A percentile compares a stretch with the other conserved stretches of the same genome.
Evolutionary conservation across 2,329 filamentous ascomycete species (phyloP).

Genomic region (Colletotrichum sp.): DNA sequence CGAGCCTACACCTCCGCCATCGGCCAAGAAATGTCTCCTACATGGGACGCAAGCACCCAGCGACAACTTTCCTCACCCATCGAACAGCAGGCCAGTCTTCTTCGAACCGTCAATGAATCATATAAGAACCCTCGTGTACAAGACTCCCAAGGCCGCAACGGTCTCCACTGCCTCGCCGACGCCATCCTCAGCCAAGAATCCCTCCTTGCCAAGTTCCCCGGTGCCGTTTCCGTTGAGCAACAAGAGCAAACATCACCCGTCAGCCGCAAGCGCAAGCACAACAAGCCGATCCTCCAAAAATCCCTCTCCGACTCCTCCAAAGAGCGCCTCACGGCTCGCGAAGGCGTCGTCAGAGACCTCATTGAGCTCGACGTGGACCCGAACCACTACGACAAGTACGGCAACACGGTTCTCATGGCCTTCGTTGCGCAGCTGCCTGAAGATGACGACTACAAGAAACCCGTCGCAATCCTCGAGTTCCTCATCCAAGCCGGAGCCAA

Average conservation of each 20-base stretch:
- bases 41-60: not conserved
- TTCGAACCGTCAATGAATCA: slow-evolving; percentile 40
- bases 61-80: not conserved
- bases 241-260: not conserved
- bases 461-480: slow-evolving; percentile 46
- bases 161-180: slow-evolving; percentile 62
- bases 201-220: slow-evolving; percentile 38
- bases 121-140: slow-evolving; percentile 36
- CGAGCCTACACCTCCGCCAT: slow-evolving; percentile 16
- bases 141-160: slow-evolving; percentile 56
- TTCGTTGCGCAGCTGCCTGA: slow-evolving; percentile 56
- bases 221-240: slow-evolving; percentile 26
- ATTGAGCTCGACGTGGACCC: slow-evolving; percentile 46
- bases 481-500: slow-evolving; percentile 48
- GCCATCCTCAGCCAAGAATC: slow-evolving; percentile 49
- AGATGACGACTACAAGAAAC: slow-evolving; percentile 53
- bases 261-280: slow-evolving; percentile 42
- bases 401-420: slow-evolving; percentile 61
- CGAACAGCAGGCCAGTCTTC: slow-evolving; percentile 35
- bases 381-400: slow-evolving; percentile 57
- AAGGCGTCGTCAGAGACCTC: slow-evolving; percentile 30
- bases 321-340: slow-evolving; percentile 31
- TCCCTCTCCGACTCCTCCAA: slow-evolving; percentile 37
- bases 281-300: slow-evolving; percentile 33
- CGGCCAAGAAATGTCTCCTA: slow-evolving; percentile 5